Base-by-base conservation (phyloP, 805 yeast species). In the Cyberlindnera bimundalis region DNA sequence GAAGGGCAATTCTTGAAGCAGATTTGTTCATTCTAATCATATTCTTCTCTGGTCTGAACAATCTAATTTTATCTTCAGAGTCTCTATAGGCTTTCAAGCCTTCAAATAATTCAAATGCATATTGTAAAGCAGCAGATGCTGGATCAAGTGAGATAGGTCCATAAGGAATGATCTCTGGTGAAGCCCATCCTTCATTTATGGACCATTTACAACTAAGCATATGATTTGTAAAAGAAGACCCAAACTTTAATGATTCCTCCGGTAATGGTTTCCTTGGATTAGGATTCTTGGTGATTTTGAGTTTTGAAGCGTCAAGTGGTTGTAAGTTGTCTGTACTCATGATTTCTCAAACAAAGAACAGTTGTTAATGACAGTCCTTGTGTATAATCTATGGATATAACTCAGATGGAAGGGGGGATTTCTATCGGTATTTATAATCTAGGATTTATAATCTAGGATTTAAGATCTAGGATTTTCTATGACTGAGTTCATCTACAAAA, bases 71-170 rank as follows among this genome's bases (percentile, higher is more conserved):
- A 47, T 82, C 84, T 33, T 80, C 67, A 19, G 66, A 54, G 42
- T 77, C 79, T 50, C 71, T 66, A 74, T 89, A 91, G 12, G 97
- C 97, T 71, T 91, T 91, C 71, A 91, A 71, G 51, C 99, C 99
- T 71, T 91, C 99, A 53, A 91, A 93, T 45, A 91, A 76, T 65
- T 88, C 96, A 59, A 93, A 91, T 4, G 95, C 91, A 59, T 91
- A 91, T 70, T 91, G 99, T 67, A 91, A 80, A 23, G 90, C 98
- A 62, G 84, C 78, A 17, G 93, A 68, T 16, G 96, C 81, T 19
- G 99, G 99, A 58, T 90, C 96, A 44, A 91, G 64, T n/a, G 70
- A 56, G 38, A 91, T 66, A 37, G 78, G 78, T 39, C 82, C 90
- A 61, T 86, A 89, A 17, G 98, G 97, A 51, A 77, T 76, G 63